Percentiles rank a stretch among this genome's conserved stretches.
phyloP scores from a whole-genome alignment of 2,329 filamentous ascomycete species.

The Didymella sp. region DNA sequence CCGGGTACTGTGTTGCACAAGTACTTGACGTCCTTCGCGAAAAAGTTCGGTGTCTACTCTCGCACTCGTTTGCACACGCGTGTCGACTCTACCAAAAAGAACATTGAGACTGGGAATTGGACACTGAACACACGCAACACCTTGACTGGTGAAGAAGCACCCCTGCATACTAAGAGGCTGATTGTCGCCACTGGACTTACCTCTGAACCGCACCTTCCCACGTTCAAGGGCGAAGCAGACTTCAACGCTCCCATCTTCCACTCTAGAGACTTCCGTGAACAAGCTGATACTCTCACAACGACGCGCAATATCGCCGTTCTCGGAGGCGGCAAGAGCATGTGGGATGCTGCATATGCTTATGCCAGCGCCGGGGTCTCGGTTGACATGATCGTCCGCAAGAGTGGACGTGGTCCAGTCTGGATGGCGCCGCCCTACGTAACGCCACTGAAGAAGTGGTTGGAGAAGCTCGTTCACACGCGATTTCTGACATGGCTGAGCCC shows the following conservation, averaged over 20 bases:
- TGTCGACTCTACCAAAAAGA: constrained; percentile 57
- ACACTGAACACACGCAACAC: constrained; percentile 10
- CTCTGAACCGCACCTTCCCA: constrained; percentile 63
- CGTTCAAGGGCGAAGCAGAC: constrained; percentile 47
- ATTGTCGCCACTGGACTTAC: constrained; percentile 69
- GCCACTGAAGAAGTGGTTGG: constrained; percentile 70
- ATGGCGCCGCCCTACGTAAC: constrained; percentile 69
- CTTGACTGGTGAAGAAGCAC: constrained; percentile 5
- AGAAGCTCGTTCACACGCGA: constrained; percentile 71
- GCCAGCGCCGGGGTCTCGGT: constrained; percentile 64
- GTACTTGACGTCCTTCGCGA: constrained; percentile 57
- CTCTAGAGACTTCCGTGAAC: constrained; percentile 58
- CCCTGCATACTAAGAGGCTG: constrained; percentile 54
- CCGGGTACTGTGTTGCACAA: constrained; percentile 62
- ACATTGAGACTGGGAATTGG: constrained; percentile 39
- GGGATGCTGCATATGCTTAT: constrained; percentile 67
- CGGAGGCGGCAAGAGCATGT: constrained; percentile 68
- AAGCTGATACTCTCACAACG: constrained; percentile 48
- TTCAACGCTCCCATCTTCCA: constrained; percentile 67
- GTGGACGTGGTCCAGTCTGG: constrained; percentile 66
- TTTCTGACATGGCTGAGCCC: constrained; percentile 77
- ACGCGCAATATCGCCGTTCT: constrained; percentile 58
- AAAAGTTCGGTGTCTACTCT: constrained; percentile 56
- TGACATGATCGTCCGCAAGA: constrained; percentile 65
- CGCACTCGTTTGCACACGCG: constrained; percentile 60